These are phyloP conservation scores for Excoecaria agallocha DNA, from an alignment of 345 rosid species.

Conservation along the genomic window DNA sequence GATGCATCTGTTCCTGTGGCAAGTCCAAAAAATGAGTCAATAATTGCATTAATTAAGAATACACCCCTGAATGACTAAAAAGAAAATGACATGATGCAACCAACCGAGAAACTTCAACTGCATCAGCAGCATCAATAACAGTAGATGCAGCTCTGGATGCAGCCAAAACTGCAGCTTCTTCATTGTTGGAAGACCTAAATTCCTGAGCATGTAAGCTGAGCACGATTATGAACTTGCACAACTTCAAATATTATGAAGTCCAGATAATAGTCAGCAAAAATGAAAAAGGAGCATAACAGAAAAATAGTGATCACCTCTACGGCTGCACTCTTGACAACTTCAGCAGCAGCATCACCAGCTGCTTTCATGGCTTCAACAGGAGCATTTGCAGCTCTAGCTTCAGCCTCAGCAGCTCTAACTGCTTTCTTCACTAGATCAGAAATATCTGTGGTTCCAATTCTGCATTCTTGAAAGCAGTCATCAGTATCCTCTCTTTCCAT, in stretches of 20 bases:
- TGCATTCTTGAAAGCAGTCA: conserved; percentile 77
- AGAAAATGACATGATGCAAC: conserved; percentile 10
- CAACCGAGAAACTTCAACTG: conserved; percentile 78
- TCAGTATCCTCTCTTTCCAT: conserved; percentile 66
- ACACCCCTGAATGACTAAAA: background rate
- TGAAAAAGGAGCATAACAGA: background rate
- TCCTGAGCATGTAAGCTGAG: conserved; percentile 43
- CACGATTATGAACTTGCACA: background rate
- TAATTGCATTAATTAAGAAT: conserved; percentile 5
- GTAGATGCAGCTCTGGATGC: conserved; percentile 89
- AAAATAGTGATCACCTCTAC: conserved; percentile 51
- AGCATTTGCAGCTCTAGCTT: conserved; percentile 87
- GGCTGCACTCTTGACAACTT: conserved; percentile 91
- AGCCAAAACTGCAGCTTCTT: conserved; percentile 88
- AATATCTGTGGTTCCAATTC: conserved; percentile 74
- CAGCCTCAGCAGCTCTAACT: conserved; percentile 88
- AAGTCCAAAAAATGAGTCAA: conserved; percentile 26
- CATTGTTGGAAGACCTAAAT: conserved; percentile 56
- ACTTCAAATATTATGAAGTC: background rate
- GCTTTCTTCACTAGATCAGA: conserved; percentile 76
- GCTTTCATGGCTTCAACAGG: conserved; percentile 86
- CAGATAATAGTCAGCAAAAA: background rate
- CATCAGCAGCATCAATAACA: conserved; percentile 83
- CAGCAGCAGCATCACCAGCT: conserved; percentile 93
- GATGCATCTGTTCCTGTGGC: conserved; percentile 48